These are phyloP conservation scores for Phaeosphaeriaceae sp. DNA, from an alignment of 2,329 filamentous ascomycete species.

Conservation along the genomic window DNA sequence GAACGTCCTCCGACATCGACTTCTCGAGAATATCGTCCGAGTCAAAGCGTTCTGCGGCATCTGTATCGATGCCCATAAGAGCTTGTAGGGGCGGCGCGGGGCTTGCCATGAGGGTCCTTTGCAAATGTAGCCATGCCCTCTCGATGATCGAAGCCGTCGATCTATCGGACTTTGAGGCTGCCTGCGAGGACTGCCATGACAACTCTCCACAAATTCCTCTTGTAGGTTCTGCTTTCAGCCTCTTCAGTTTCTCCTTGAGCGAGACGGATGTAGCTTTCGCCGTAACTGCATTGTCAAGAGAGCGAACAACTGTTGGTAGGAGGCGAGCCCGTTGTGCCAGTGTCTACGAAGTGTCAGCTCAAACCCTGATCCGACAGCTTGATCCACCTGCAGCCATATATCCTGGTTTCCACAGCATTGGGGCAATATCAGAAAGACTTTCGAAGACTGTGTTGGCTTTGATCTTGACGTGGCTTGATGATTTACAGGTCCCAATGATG, in stretches of 20 bases:
- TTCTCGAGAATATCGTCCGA: conserved; percentile 18
- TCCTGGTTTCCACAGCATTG: conserved; percentile 49
- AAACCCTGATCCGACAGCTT: background rate
- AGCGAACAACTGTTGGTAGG: conserved; percentile 49
- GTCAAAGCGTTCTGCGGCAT: background rate
- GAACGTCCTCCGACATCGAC: background rate
- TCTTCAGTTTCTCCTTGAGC: conserved; percentile 22
- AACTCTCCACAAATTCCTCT: background rate
- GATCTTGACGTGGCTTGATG: conserved; percentile 33
- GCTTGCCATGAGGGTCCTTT: conserved; percentile 2
- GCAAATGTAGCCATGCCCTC: conserved; percentile 14
- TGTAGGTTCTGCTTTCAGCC: background rate
- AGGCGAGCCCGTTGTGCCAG: conserved; percentile 44
- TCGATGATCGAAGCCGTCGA: background rate
- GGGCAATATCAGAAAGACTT: conserved; percentile 48
- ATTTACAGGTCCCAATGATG: conserved; percentile 34
- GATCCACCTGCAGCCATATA: conserved; percentile 38
- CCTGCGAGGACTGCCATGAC: background rate
- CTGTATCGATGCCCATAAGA: conserved; percentile 3
- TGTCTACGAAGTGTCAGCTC: conserved; percentile 27
- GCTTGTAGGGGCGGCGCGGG: conserved; percentile 3
- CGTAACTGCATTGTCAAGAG: conserved; percentile 26
- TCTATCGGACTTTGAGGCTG: background rate
- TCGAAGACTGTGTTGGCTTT: conserved; percentile 40
- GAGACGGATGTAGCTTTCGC: conserved; percentile 15